Percentiles rank a stretch among this genome's conserved stretches.
Evolutionary conservation across 1,284 basidiomycete genomes (phyloP).

Genomic region (Ustilago sp.): DNA sequence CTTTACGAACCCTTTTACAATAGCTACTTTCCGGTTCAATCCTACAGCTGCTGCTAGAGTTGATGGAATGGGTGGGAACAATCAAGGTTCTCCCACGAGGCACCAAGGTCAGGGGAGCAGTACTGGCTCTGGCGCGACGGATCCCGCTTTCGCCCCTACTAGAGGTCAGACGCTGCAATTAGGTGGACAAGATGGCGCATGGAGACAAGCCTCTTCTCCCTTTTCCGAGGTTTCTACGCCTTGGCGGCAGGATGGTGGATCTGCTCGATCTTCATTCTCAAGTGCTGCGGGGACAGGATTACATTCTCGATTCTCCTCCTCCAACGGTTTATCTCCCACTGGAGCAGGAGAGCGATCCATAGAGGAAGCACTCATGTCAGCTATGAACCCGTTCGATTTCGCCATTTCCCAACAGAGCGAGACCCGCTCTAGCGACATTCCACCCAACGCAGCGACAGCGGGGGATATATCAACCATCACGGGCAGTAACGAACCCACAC

Average conservation of each 20-base stretch:
- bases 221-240: slow-evolving; percentile 48
- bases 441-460: neutral
- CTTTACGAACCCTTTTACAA: slow-evolving; percentile 42
- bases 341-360: slow-evolving; percentile 21
- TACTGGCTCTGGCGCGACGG: neutral
- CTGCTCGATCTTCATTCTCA: slow-evolving; percentile 44
- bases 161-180: slow-evolving; percentile 18
- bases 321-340: slow-evolving; percentile 28
- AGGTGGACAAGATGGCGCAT: slow-evolving; percentile 21
- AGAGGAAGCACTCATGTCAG: slow-evolving; percentile 35
- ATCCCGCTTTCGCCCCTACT: slow-evolving; percentile 20
- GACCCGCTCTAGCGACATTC: neutral
- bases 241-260: slow-evolving; percentile 35
- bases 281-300: slow-evolving; percentile 31
- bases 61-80: slow-evolving; percentile 3
- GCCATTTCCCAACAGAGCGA: slow-evolving; percentile 33
- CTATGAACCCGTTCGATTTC: slow-evolving; percentile 42
- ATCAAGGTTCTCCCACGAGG: slow-evolving; percentile 13
- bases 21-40: slow-evolving; percentile 39
- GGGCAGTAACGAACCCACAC: slow-evolving; percentile 48
- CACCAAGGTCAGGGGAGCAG: neutral
- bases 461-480: slow-evolving; percentile 41
- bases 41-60: slow-evolving; percentile 15
- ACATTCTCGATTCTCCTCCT: slow-evolving; percentile 32
- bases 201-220: slow-evolving; percentile 47